phyloP scores from a whole-genome alignment of 495 filamentous ascomycete genomes.

The Cercophora samala region DNA sequence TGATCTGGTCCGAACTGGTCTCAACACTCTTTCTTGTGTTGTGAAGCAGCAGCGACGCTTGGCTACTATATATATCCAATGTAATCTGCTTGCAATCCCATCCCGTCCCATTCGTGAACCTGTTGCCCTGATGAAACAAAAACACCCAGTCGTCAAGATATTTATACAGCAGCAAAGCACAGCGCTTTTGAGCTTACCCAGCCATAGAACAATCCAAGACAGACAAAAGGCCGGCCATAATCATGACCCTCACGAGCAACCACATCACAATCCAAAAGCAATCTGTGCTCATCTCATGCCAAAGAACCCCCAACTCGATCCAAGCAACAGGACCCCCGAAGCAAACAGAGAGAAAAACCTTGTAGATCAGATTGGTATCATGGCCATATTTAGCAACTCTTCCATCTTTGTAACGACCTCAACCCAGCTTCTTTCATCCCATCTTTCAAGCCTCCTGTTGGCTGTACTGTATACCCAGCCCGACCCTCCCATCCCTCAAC shows the following conservation, averaged over 20 bases:
- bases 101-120: not conserved
- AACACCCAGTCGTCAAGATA: not conserved
- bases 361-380: not conserved
- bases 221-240: not conserved
- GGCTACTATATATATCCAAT: not conserved
- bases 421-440: not conserved
- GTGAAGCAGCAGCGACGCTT: not conserved
- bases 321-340: not conserved
- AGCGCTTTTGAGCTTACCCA: not conserved
- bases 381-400: not conserved
- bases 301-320: not conserved
- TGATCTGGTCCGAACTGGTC: not conserved
- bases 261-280: not conserved
- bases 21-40: not conserved
- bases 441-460: constrained; percentile 29
- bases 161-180: not conserved
- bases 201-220: not conserved
- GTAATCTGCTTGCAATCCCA: not conserved
- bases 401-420: not conserved
- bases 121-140: not conserved
- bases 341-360: not conserved
- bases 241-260: not conserved
- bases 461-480: constrained; percentile 60
- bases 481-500: constrained; percentile 53
- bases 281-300: not conserved